A percentile compares a stretch with the other conserved stretches of the same genome.
Evolutionary conservation across 768 basidiomycete genomes (phyloP).

Genomic region (Leccinum uliginosum): DNA sequence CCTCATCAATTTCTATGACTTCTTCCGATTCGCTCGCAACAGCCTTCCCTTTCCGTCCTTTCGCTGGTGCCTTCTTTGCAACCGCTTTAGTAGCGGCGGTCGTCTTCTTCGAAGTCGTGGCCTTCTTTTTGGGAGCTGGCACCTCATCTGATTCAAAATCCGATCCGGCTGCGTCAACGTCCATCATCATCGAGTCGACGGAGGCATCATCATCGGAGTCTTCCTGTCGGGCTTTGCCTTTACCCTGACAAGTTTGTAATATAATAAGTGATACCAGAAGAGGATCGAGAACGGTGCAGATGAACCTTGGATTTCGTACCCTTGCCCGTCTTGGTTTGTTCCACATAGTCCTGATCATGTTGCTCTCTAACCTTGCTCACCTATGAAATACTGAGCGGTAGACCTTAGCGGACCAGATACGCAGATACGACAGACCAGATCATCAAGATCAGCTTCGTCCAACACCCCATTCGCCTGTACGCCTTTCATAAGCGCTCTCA

Average conservation of each 20-base stretch:
- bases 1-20: constrained; percentile 51
- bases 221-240: constrained; percentile 46
- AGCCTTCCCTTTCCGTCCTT: constrained; percentile 52
- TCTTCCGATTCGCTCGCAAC: constrained; percentile 48
- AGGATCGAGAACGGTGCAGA: background rate
- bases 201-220: constrained; percentile 49
- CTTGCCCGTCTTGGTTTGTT: constrained; percentile 39
- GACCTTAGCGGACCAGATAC: background rate
- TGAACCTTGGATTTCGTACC: constrained; percentile 42
- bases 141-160: constrained; percentile 45
- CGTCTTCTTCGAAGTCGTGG: constrained; percentile 31
- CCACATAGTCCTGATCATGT: constrained; percentile 59
- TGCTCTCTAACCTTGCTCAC: constrained; percentile 66
- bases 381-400: constrained; percentile 32
- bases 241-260: constrained; percentile 36
- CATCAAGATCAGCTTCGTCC: constrained; percentile 72
- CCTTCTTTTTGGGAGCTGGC: constrained; percentile 42
- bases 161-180: constrained; percentile 56
- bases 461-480: constrained; percentile 62
- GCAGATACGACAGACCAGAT: constrained; percentile 46
- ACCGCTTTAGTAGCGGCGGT: constrained; percentile 30
- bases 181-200: constrained; percentile 74
- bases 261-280: background rate
- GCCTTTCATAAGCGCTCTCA: constrained; percentile 62
- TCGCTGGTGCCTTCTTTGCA: constrained; percentile 45